Percentiles rank a stretch among this genome's conserved stretches.
phyloP scores from a whole-genome alignment of 805 yeast genomes.

The Kluyveromyces wickerhamii region DNA sequence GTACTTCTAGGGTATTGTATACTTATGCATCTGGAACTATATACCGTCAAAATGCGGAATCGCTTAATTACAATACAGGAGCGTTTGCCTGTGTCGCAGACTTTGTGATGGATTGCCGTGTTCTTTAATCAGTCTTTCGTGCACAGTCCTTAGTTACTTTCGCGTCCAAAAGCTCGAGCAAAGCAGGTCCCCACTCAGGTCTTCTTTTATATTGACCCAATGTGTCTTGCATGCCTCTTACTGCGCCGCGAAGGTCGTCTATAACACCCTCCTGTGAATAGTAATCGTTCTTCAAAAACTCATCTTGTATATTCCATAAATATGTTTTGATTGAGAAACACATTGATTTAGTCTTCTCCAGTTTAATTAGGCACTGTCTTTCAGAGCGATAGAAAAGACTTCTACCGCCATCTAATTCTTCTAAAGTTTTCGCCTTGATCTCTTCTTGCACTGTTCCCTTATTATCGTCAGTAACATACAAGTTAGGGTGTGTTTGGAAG shows the following conservation, averaged over 20 bases:
- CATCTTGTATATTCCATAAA: conserved; percentile 20
- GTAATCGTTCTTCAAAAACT: conserved; percentile 36
- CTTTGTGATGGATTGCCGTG: no score
- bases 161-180: conserved; percentile 18
- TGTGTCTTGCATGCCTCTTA: conserved; percentile 52
- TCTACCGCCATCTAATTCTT: conserved; percentile 29
- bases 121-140: no score
- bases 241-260: conserved; percentile 53
- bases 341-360: conserved; percentile 31
- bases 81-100: no score
- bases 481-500: conserved; percentile 49
- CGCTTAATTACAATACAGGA: no score
- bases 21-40: no score
- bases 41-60: no score
- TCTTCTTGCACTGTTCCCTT: conserved; percentile 27
- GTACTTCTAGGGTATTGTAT: no score
- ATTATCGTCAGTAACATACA: conserved; percentile 42
- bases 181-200: conserved; percentile 65
- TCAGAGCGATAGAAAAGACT: conserved; percentile 52
- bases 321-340: conserved; percentile 50
- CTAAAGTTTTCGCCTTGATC: conserved; percentile 29
- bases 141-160: no score
- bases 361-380: conserved; percentile 46
- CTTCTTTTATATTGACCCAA: conserved; percentile 56
- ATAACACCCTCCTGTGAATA: conserved; percentile 37